A percentile compares a stretch with the other conserved stretches of the same genome.
phyloP scores from a whole-genome alignment of 371 early-diverging fungal species.

The Phascolomyces articulosus region DNA sequence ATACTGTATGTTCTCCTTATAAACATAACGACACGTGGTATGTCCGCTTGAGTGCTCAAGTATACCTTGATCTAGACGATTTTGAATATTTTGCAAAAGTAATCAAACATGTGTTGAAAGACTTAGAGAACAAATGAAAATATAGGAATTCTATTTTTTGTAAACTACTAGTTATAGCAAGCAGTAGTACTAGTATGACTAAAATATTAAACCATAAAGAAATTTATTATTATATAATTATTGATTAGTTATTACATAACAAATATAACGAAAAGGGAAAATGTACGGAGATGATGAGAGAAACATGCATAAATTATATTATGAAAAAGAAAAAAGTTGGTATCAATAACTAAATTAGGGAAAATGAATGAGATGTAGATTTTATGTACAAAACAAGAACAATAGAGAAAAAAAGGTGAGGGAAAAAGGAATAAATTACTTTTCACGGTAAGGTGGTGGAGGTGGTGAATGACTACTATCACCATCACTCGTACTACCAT shows the following conservation, averaged over 20 bases:
- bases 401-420: no score
- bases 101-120: not conserved
- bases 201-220: no score
- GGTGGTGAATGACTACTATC: constrained; percentile 5
- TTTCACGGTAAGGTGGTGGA: constrained; percentile 15
- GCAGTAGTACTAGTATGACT: no score
- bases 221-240: no score
- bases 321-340: no score
- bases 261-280: not conserved
- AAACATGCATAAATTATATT: not conserved
- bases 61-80: constrained; percentile 62
- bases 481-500: constrained; percentile 3
- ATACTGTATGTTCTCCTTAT: constrained; percentile 47
- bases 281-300: not conserved
- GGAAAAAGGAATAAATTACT: not conserved
- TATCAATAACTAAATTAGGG: not conserved
- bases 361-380: not conserved
- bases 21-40: constrained; percentile 50
- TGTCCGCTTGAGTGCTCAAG: constrained; percentile 61
- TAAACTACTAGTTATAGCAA: no score
- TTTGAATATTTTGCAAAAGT: constrained; percentile 22
- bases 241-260: not conserved
- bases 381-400: not conserved
- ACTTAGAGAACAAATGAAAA: not conserved
- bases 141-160: no score